Conservation (phyloP, 2,329 filamentous ascomycete genomes). For the Penicillium palitans region DNA sequence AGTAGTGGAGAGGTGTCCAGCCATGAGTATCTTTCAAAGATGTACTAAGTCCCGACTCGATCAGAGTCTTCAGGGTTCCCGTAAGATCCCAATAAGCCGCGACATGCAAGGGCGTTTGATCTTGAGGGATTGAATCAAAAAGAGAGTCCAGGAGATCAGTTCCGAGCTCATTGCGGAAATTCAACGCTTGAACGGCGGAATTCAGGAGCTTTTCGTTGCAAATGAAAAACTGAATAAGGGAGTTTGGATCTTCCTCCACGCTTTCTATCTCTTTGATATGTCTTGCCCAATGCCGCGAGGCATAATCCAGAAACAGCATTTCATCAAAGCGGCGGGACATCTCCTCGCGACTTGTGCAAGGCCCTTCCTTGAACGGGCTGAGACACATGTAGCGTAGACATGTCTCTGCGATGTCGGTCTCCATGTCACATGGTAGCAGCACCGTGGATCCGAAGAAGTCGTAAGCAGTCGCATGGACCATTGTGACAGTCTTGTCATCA, state of each 20-base stretch:
- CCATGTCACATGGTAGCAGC: neutral
- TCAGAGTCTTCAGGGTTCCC: neutral
- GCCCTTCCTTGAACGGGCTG: neutral
- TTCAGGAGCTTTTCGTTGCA: neutral
- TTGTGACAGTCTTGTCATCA: neutral
- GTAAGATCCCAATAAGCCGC: neutral
- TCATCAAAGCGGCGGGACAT: neutral
- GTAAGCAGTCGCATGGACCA: neutral
- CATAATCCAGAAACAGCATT: neutral
- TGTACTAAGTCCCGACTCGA: neutral
- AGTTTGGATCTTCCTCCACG: neutral
- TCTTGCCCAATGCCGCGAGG: neutral
- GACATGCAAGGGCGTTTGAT: neutral
- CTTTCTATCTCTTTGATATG: neutral
- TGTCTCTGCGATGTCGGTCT: neutral
- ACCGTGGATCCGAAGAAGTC: neutral
- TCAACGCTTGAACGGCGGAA: neutral
- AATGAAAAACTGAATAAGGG: neutral
- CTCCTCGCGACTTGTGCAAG: neutral
- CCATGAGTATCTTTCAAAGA: neutral
- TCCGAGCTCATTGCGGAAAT: neutral
- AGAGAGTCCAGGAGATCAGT: neutral
- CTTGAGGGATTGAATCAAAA: neutral
- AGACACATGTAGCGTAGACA: neutral
- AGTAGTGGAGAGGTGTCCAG: neutral